These are phyloP conservation scores for Leccinellum albellum DNA, from an alignment of 768 basidiomycete genomes.

Conservation along the genomic window DNA sequence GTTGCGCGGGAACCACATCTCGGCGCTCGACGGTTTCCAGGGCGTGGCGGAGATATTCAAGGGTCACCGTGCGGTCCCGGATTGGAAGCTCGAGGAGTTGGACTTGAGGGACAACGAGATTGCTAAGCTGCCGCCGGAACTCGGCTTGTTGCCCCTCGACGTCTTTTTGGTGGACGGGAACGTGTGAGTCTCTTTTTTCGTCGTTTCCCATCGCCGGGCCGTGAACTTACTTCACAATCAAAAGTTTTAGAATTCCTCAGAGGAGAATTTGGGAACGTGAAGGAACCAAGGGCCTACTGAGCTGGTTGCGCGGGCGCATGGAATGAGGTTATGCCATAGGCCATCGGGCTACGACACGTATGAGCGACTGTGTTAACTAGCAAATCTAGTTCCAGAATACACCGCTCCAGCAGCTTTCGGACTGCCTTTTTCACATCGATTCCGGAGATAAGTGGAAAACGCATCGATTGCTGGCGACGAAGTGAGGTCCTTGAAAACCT, in stretches of 20 bases:
- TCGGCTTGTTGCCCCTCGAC: conserved; percentile 75
- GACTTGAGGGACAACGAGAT: conserved; percentile 84
- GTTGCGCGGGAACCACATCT: conserved; percentile 65
- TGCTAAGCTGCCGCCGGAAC: conserved; percentile 58
- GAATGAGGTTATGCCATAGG: conserved; percentile 37
- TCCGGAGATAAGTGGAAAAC: no score
- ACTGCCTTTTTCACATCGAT: no score
- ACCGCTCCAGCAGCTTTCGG: no score
- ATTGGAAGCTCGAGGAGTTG: conserved; percentile 78
- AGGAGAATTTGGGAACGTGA: conserved; percentile 84
- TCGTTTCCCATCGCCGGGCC: background rate
- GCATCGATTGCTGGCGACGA: no score
- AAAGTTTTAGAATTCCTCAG: conserved; percentile 77
- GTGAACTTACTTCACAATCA: background rate
- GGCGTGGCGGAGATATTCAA: conserved; percentile 62
- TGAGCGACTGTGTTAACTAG: no score
- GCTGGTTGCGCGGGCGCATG: conserved; percentile 73
- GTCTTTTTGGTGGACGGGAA: conserved; percentile 85
- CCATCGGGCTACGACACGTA: no score
- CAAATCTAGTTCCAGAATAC: no score
- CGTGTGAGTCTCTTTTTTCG: conserved; percentile 46
- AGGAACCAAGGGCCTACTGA: conserved; percentile 76
- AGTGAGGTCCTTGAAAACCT: no score
- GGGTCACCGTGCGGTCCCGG: conserved; percentile 55
- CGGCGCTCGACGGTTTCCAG: conserved; percentile 58